Percentiles rank a stretch among this genome's conserved stretches.
Evolutionary conservation across 805 yeast genomes (phyloP).

Genomic region (Naumovozyma dairenensis): DNA sequence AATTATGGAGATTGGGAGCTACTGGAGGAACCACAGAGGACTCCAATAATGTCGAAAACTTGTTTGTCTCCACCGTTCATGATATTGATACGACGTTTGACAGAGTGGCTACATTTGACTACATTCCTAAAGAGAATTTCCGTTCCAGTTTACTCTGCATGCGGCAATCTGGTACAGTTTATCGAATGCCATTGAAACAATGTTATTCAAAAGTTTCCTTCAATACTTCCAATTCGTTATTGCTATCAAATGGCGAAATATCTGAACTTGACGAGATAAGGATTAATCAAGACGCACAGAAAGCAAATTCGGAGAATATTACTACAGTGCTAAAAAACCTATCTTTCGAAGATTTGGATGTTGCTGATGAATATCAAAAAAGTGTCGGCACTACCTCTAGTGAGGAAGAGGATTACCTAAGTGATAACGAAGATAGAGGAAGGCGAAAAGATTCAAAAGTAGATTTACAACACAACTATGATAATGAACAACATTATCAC

Average conservation of each 20-base stretch:
- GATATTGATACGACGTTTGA: constrained; percentile 72
- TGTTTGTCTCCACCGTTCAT: constrained; percentile 66
- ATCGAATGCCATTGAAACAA: constrained; percentile 65
- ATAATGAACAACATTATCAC: constrained; percentile 8
- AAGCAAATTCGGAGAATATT: constrained; percentile 14
- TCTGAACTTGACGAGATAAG: constrained; percentile 22
- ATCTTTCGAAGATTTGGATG: constrained; percentile 27
- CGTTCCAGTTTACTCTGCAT: constrained; percentile 69
- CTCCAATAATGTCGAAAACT: constrained; percentile 37
- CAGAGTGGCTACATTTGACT: constrained; percentile 78
- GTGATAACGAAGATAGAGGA: constrained; percentile 7
- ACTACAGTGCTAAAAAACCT: constrained; percentile 14
- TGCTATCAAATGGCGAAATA: constrained; percentile 37
- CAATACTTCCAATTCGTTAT: constrained; percentile 58
- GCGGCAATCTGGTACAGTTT: constrained; percentile 84
- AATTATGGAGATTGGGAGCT: constrained; percentile 71
- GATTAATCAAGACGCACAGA: constrained; percentile 14
- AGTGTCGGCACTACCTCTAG: constrained; percentile 6
- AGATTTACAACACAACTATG: constrained; percentile 6
- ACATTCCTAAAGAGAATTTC: constrained; percentile 49
- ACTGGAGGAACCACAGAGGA: constrained; percentile 31
- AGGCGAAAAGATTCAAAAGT: constrained; percentile 3
- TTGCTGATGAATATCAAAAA: constrained; percentile 16
- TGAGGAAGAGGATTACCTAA: constrained; percentile 13
- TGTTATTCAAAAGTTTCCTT: constrained; percentile 53